Evolutionary conservation across 371 early-diverging fungal genomes (phyloP).

Genomic region (Smittium culicis): DNA sequence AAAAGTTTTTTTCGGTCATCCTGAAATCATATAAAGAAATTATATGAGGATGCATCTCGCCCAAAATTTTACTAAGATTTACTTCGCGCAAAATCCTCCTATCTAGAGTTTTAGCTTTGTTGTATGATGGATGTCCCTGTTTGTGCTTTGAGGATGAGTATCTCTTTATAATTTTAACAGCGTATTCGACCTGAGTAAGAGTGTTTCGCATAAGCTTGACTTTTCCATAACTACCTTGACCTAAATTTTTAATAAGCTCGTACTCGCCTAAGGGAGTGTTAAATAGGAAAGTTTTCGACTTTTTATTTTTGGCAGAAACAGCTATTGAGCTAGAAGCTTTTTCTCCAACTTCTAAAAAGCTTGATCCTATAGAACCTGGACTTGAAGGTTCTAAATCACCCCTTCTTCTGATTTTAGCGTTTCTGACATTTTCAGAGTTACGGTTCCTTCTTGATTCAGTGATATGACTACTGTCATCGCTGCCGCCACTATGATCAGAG

Average conservation of each 20-base stretch:
- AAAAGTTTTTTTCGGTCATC: conserved; percentile 47
- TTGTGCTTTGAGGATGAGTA: conserved; percentile 23
- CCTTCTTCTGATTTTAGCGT: too few species aligned
- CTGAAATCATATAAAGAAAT: conserved; percentile 42
- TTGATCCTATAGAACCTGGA: too few species aligned
- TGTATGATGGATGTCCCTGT: conserved; percentile 20
- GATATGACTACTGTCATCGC: too few species aligned
- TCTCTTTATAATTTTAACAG: conserved; percentile 71
- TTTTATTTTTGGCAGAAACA: conserved; percentile 23
- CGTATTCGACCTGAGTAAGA: conserved; percentile 43
- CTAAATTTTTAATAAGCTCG: conserved; percentile 36
- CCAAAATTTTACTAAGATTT: conserved; percentile 50
- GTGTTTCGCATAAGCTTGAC: conserved; percentile 51
- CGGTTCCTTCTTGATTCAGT: too few species aligned
- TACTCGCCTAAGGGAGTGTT: conserved; percentile 34
- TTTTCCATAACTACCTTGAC: conserved; percentile 63
- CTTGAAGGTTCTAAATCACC: too few species aligned
- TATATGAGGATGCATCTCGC: conserved; percentile 39
- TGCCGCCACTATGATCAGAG: too few species aligned
- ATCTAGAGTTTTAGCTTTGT: conserved; percentile 31
- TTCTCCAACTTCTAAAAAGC: not conserved
- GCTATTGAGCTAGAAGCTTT: not conserved
- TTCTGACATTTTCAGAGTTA: too few species aligned
- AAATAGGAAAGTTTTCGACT: conserved; percentile 25
- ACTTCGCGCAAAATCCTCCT: conserved; percentile 34